These are phyloP conservation scores for Morella rubra DNA, from an alignment of 306 rosid genomes.

Conservation along the genomic window DNA sequence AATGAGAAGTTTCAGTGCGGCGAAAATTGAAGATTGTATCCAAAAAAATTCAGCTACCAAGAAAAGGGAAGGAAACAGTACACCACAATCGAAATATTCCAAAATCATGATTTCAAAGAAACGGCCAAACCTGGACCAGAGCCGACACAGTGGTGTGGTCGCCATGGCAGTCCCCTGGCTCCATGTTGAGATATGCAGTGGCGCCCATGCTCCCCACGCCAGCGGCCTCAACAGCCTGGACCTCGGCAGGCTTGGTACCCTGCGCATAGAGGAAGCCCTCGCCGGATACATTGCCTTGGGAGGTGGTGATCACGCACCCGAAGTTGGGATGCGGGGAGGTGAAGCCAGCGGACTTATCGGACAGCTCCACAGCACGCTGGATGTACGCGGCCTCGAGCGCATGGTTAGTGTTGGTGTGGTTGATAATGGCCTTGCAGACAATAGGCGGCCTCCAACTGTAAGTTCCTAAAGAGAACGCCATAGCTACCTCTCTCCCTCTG, in stretches of 20 bases:
- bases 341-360: constrained; percentile 83
- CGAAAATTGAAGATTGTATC: too few species aligned
- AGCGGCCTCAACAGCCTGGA: constrained; percentile 69
- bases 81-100: too few species aligned
- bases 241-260: constrained; percentile 83
- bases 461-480: constrained; percentile 34
- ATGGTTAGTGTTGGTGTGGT: constrained; percentile 16
- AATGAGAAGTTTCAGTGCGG: not conserved
- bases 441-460: constrained; percentile 30
- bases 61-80: too few species aligned
- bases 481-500: not conserved
- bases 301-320: constrained; percentile 75
- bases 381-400: constrained; percentile 52
- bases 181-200: constrained; percentile 86
- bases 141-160: constrained; percentile 78
- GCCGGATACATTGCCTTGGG: constrained; percentile 55
- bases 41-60: too few species aligned
- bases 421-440: constrained; percentile 39
- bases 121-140: constrained; percentile 58
- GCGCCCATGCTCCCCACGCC: constrained; percentile 45
- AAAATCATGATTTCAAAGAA: not conserved
- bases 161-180: constrained; percentile 87
- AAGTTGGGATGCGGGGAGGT: constrained; percentile 88
- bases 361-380: constrained; percentile 62
- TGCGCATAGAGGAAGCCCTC: constrained; percentile 88